Percentiles rank a stretch among this genome's conserved stretches.
Conservation (phyloP, 768 basidiomycete species). For the Suillus paluster region DNA sequence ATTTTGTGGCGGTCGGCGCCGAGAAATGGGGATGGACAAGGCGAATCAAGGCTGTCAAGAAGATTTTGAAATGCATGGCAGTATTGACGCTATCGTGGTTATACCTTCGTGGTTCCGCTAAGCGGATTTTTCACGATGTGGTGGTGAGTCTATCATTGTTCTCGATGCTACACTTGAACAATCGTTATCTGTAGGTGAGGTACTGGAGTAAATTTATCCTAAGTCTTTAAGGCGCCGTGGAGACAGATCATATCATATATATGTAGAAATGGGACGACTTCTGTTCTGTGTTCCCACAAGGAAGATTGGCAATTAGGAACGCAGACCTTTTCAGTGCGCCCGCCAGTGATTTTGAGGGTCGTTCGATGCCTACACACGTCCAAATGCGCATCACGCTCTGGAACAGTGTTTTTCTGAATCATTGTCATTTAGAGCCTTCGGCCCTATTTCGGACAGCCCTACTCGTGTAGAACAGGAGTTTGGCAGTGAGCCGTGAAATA, state of each 20-base stretch:
- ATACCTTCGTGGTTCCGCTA: conserved; percentile 11
- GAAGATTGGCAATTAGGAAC: neutral
- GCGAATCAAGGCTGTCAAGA: conserved; percentile 6
- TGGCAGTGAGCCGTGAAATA: too few relatives aligned
- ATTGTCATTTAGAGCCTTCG: too few relatives aligned
- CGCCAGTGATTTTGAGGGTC: neutral
- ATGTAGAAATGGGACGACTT: neutral
- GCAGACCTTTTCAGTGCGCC: neutral
- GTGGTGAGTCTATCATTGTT: neutral
- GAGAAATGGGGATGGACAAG: conserved; percentile 38
- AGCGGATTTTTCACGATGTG: neutral
- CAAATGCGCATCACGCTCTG: too few relatives aligned
- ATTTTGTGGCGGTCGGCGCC: conserved; percentile 41
- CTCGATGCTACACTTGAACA: too few relatives aligned
- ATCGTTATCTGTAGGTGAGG: too few relatives aligned
- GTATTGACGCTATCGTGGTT: conserved; percentile 7
- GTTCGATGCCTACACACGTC: neutral
- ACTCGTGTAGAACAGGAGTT: too few relatives aligned
- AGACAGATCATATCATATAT: too few relatives aligned
- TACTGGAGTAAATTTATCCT: too few relatives aligned
- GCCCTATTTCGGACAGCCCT: too few relatives aligned
- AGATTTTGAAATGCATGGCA: conserved; percentile 8
- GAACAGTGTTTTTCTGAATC: too few relatives aligned
- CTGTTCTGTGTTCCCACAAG: neutral
- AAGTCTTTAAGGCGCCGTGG: too few relatives aligned